Percentiles rank a stretch among this genome's conserved stretches.
Conservation (phyloP, 108 stramenopile species). For the Cylindrotheca fusiformis region DNA sequence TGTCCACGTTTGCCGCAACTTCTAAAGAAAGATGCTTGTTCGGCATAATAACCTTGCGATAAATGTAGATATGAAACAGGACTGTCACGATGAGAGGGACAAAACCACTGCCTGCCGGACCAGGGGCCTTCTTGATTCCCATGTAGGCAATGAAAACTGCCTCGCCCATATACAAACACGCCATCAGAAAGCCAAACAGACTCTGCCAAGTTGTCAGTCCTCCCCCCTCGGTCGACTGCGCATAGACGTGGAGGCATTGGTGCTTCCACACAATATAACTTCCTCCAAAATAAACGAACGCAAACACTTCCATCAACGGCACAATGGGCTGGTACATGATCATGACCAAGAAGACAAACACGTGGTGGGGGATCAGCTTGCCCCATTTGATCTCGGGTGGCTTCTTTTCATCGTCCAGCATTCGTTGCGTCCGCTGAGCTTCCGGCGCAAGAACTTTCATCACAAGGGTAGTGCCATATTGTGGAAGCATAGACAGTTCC, state of each 20-base stretch:
- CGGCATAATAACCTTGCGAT: background rate
- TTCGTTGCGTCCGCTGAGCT: constrained; percentile 28
- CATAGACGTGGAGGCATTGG: constrained; percentile 32
- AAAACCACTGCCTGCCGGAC: constrained; percentile 8
- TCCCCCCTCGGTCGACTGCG: constrained; percentile 18
- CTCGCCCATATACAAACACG: constrained; percentile 26
- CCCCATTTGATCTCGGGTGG: constrained; percentile 38
- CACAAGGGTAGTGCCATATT: constrained; percentile 19
- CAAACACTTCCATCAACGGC: constrained; percentile 30
- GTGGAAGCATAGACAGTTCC: constrained; percentile 33
- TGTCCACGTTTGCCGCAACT: no score
- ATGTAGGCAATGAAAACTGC: constrained; percentile 24
- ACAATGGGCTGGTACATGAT: constrained; percentile 30
- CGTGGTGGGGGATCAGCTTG: constrained; percentile 25
- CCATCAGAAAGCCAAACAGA: constrained; percentile 19
- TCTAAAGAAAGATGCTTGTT: constrained; percentile 2
- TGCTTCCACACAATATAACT: constrained; percentile 25
- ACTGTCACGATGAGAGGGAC: constrained; percentile 14
- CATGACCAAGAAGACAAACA: constrained; percentile 15
- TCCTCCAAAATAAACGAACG: constrained; percentile 14
- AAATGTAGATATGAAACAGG: no score
- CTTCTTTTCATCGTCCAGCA: constrained; percentile 20
- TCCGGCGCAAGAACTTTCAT: constrained; percentile 28
- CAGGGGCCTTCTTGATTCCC: constrained; percentile 27
- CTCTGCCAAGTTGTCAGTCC: constrained; percentile 20